Conservation (phyloP, 805 yeast species). For the Nakazawaea peltata region DNA sequence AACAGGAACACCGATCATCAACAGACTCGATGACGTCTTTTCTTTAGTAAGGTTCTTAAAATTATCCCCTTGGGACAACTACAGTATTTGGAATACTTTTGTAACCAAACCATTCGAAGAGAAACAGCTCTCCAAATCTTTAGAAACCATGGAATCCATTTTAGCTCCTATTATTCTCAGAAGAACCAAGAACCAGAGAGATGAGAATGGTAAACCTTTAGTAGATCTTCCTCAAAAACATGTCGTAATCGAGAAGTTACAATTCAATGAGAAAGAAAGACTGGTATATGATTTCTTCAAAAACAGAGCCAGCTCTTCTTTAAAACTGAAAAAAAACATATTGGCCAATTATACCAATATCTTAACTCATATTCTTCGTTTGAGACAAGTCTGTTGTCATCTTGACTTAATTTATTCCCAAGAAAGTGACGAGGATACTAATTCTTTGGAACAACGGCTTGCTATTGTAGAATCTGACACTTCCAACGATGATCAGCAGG, state of each 20-base stretch:
- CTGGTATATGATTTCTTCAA: slow-evolving; percentile 62
- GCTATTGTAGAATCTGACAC: slow-evolving; percentile 16
- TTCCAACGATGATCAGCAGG: slow-evolving; percentile 4
- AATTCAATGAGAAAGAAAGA: slow-evolving; percentile 59
- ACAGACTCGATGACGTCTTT: slow-evolving; percentile 78
- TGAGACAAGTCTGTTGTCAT: slow-evolving; percentile 88
- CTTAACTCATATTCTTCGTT: slow-evolving; percentile 71
- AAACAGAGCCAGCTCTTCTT: slow-evolving; percentile 55
- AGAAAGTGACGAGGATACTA: slow-evolving; percentile 35
- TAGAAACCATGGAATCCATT: slow-evolving; percentile 78
- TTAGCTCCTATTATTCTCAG: slow-evolving; percentile 77
- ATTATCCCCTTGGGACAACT: slow-evolving; percentile 86
- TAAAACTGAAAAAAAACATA: slow-evolving; percentile 57
- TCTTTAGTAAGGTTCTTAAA: slow-evolving; percentile 67
- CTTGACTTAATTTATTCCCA: slow-evolving; percentile 50
- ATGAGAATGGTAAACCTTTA: slow-evolving; percentile 59
- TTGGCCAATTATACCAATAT: slow-evolving; percentile 69
- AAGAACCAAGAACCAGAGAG: slow-evolving; percentile 81
- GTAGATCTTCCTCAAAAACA: slow-evolving; percentile 74
- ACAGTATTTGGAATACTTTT: slow-evolving; percentile 81
- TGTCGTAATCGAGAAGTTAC: slow-evolving; percentile 58
- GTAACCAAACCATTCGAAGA: slow-evolving; percentile 78
- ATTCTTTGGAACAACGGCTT: slow-evolving; percentile 12
- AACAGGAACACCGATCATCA: slow-evolving; percentile 91
- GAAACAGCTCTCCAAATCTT: slow-evolving; percentile 59